Evolutionary conservation across 352 stramenopile genomes (phyloP).

Genomic region (Phytophthora crassamura): DNA sequence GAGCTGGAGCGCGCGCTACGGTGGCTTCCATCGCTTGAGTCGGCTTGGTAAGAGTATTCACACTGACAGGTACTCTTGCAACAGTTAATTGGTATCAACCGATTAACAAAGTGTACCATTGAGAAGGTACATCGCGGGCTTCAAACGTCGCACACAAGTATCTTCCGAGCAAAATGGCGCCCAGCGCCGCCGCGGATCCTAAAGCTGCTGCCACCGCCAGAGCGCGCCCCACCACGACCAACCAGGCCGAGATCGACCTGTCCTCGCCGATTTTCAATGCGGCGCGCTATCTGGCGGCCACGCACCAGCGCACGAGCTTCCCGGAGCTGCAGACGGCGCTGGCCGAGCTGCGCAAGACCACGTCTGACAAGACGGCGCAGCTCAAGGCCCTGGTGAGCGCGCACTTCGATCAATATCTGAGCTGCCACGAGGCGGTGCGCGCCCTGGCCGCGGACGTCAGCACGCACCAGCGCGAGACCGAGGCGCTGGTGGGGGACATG

Average conservation of each 20-base stretch:
- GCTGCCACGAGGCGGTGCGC: constrained; percentile 81
- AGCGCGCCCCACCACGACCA: not conserved
- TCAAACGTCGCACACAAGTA: constrained; percentile 18
- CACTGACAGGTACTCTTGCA: not conserved
- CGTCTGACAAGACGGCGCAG: constrained; percentile 85
- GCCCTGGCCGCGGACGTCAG: constrained; percentile 67
- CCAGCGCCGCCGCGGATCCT: constrained; percentile 8
- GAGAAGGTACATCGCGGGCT: not conserved
- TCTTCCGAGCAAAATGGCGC: constrained; percentile 8
- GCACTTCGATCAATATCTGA: constrained; percentile 88
- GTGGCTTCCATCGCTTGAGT: no score
- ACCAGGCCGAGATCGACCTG: constrained; percentile 55
- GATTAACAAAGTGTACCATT: not conserved
- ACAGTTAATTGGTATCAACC: constrained; percentile 4
- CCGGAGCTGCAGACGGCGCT: constrained; percentile 66
- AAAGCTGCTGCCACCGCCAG: not conserved
- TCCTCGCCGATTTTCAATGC: constrained; percentile 65
- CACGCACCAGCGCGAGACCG: constrained; percentile 64
- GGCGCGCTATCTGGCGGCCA: constrained; percentile 65
- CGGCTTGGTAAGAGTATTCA: no score
- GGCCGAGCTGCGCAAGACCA: constrained; percentile 72
- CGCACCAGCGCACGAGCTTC: constrained; percentile 75
- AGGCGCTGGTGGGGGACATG: constrained; percentile 59
- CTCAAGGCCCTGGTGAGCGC: constrained; percentile 82
- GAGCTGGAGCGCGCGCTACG: no score